Conservation (phyloP, 164 flowering plant species). For the Euptelea pleiosperma region DNA sequence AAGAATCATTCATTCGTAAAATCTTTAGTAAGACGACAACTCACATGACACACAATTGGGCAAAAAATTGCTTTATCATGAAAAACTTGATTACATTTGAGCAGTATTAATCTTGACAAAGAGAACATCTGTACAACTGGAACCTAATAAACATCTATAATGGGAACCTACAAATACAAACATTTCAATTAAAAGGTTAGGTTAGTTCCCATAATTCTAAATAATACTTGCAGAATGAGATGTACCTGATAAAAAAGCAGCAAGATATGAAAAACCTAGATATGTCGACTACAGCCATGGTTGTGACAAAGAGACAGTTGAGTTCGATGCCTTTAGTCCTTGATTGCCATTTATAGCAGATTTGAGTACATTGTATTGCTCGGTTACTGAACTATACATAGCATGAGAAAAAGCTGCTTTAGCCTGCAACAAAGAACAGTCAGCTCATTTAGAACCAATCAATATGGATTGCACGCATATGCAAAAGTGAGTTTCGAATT, state of each 20-base stretch:
- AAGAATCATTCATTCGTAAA: too few relatives aligned
- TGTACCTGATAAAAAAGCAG: not conserved
- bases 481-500: not conserved
- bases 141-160: too few relatives aligned
- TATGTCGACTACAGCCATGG: slow-evolving; percentile 56
- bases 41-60: too few relatives aligned
- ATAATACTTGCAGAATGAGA: not conserved
- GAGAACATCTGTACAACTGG: too few relatives aligned
- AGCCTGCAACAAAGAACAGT: slow-evolving; percentile 45
- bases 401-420: slow-evolving; percentile 51
- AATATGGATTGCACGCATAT: not conserved
- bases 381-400: slow-evolving; percentile 50
- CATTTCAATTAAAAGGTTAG: too few relatives aligned
- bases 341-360: slow-evolving; percentile 68
- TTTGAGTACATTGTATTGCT: slow-evolving; percentile 73
- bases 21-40: too few relatives aligned
- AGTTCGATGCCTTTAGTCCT: slow-evolving; percentile 66
- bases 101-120: too few relatives aligned
- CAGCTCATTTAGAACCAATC: slow-evolving; percentile 5
- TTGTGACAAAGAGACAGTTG: slow-evolving; percentile 60
- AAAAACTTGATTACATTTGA: too few relatives aligned
- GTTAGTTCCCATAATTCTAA: too few relatives aligned
- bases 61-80: too few relatives aligned
- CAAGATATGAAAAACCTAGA: too few relatives aligned
- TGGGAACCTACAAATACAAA: too few relatives aligned